phyloP scores from a whole-genome alignment of 345 rosid genomes.

The Fremontodendron californicum region DNA sequence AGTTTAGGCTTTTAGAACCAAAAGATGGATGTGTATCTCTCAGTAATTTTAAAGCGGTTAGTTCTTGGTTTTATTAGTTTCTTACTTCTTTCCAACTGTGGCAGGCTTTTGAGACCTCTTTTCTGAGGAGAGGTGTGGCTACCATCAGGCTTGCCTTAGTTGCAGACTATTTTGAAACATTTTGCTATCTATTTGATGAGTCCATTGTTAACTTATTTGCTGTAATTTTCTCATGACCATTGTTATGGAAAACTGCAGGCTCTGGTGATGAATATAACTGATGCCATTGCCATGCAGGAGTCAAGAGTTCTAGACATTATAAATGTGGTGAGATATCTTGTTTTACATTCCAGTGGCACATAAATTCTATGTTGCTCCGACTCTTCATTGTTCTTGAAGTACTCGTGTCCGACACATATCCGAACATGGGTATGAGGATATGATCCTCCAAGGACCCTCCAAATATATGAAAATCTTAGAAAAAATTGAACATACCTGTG shows the following conservation, averaged over 20 bases:
- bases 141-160: neutral
- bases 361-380: neutral
- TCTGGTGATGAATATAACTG: constrained; percentile 55
- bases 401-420: no score
- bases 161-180: neutral
- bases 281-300: constrained; percentile 86
- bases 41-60: constrained; percentile 64
- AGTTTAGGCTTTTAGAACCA: constrained; percentile 80
- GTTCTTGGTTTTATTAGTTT: constrained; percentile 14
- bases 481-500: no score
- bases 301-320: constrained; percentile 73
- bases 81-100: neutral
- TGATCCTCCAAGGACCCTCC: no score
- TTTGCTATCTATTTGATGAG: neutral
- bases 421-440: no score
- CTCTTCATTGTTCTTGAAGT: no score
- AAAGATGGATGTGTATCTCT: constrained; percentile 69
- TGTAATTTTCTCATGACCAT: constrained; percentile 10
- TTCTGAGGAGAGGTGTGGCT: neutral
- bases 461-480: no score
- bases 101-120: neutral
- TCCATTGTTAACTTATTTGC: neutral
- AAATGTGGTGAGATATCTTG: constrained; percentile 45
- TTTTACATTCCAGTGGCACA: neutral
- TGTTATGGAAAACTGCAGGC: constrained; percentile 47